Evolutionary conservation across 192 early-diverging fungal species (phyloP), one percentile per base, ranked within the genome.

Genomic region (Gorgonomyces haynaldii): DNA sequence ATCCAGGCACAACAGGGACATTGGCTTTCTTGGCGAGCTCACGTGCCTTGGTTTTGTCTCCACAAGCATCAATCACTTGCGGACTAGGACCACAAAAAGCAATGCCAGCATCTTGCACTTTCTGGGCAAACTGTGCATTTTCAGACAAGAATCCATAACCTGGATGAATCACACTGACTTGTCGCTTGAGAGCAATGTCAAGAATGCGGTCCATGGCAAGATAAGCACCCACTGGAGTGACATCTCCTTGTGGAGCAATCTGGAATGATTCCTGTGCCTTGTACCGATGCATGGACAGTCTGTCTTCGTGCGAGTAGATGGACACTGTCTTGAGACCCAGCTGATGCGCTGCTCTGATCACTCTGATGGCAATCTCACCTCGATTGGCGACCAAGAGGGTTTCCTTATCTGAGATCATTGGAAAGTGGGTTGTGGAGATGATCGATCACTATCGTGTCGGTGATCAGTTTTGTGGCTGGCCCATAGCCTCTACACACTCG

Each of bases 201-300:
- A 97, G 75, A 45, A 97, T 94, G 53, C 88, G 85, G 60, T 91
- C 86, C 58, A 91, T 89, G 9, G 87, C 84, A 31, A 97, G 76
- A 59, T 97, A 97, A 2, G 94, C 89, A 23, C 84, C 91, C n/a
- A 95, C 89, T 2, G 91, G 90, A 22, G 87, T 85, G 54, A 69
- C 82, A 49, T 81, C 59, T 49, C 82, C 85, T 38, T 72, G 75
- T 53, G 78, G 64, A 9, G 81, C 94, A 62, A 97, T 91, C 73
- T 92, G 91, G 76, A 86, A 97, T 2, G 89, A 82, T 66, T 97
- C 89, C 63, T 95, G 88, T 8, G 94, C 91, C 83, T 88, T 89
- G 71, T 91, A 89, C 22, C 88, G 79, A 65, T 94, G 90, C 86
- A 90, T 91, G 10, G 72, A 76, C 34, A 92, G 72, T 46, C 89